Percentiles rank a stretch among this genome's conserved stretches.
Evolutionary conservation across 257 asterid genomes (phyloP).

Genomic region (Solanum chaucha): DNA sequence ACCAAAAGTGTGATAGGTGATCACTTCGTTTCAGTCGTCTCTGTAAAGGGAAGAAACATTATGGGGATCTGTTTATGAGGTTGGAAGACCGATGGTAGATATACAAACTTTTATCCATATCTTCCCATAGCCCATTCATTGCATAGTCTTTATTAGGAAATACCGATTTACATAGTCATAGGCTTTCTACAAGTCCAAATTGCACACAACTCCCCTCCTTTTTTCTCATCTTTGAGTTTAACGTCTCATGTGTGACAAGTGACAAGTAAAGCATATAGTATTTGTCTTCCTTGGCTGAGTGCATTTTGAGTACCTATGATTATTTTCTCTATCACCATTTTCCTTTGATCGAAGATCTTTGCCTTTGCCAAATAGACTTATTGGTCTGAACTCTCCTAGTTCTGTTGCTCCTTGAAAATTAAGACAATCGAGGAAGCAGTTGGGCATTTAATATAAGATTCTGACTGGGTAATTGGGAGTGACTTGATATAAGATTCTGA

Average conservation of each 20-base stretch:
- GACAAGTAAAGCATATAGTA: not conserved
- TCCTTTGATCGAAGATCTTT: not conserved
- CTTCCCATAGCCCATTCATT: not conserved
- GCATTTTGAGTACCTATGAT: not conserved
- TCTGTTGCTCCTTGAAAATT: not conserved
- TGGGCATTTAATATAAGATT: not conserved
- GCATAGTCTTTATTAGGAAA: not conserved
- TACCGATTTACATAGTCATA: not conserved
- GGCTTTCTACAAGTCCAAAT: not conserved
- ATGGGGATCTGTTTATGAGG: not conserved
- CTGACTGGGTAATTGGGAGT: not conserved
- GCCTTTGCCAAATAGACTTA: not conserved
- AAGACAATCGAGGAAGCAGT: not conserved
- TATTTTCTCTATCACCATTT: not conserved
- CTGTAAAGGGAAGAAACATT: not conserved
- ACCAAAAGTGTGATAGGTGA: not conserved
- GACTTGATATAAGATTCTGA: not conserved
- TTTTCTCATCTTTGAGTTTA: not conserved
- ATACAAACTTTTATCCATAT: not conserved
- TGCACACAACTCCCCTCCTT: not conserved
- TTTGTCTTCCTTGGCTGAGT: not conserved
- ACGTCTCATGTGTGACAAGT: not conserved
- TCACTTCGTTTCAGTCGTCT: not conserved
- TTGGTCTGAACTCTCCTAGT: not conserved
- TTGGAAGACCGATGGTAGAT: not conserved